phyloP scores from a whole-genome alignment of 352 stramenopile genomes.

The Phytophthora ohioensis region DNA sequence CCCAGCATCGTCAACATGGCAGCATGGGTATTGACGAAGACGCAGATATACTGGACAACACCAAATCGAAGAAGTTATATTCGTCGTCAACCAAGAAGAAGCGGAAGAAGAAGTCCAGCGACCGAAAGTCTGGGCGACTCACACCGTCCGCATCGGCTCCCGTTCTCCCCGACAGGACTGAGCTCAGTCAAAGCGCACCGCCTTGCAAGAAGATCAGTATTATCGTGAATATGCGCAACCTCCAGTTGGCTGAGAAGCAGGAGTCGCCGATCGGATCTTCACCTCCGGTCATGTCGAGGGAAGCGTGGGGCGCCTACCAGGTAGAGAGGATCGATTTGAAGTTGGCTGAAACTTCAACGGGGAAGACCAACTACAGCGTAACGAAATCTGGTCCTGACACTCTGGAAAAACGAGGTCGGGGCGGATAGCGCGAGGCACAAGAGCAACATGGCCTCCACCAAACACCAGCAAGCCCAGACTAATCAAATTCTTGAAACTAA shows the following conservation, averaged over 20 bases:
- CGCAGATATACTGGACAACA: constrained; percentile 10
- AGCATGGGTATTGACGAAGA: neutral
- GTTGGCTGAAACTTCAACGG: constrained; percentile 2
- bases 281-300: constrained; percentile 6
- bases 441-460: neutral
- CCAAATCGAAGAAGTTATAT: constrained; percentile 29
- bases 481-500: constrained; percentile 11
- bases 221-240: constrained; percentile 53
- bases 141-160: constrained; percentile 24
- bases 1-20: constrained; percentile 20
- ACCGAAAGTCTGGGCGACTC: constrained; percentile 17
- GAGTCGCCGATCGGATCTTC: neutral
- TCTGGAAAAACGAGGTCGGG: neutral
- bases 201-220: constrained; percentile 46
- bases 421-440: neutral
- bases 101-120: constrained; percentile 8
- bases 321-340: constrained; percentile 12
- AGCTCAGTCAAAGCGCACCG: constrained; percentile 13
- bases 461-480: neutral
- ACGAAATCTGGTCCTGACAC: constrained; percentile 18
- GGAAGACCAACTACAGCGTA: neutral
- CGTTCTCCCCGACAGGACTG: constrained; percentile 10
- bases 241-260: constrained; percentile 32
- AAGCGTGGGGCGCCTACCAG: constrained; percentile 16
- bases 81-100: constrained; percentile 23